These are phyloP conservation scores for Vigna unguiculata DNA, from an alignment of 306 rosid genomes.

Conservation along the genomic window DNA sequence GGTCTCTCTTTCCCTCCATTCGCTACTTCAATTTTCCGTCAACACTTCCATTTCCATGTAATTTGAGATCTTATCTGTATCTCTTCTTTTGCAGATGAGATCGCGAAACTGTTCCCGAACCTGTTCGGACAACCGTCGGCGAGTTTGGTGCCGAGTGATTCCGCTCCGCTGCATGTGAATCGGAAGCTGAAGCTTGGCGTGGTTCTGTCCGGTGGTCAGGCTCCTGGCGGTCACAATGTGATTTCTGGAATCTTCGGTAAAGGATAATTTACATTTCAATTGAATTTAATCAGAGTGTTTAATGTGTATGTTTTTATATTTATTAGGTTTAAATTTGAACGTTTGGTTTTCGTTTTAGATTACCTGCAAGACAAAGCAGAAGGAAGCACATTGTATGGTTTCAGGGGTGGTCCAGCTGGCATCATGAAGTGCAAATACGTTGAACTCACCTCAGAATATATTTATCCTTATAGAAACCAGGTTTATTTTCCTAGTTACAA, in stretches of 20 bases:
- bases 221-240: conserved; percentile 99
- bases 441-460: conserved; percentile 76
- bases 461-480: conserved; percentile 96
- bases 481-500: conserved; percentile 48
- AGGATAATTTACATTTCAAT: conserved; percentile 28
- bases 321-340: conserved; percentile 17
- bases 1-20: conserved; percentile 51
- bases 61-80: neutral
- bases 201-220: conserved; percentile 98
- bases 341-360: conserved; percentile 56
- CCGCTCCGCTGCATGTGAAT: conserved; percentile 37
- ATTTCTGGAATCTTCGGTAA: conserved; percentile 92
- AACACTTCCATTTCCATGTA: neutral
- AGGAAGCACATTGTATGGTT: conserved; percentile 92
- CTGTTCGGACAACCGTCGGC: conserved; percentile 91
- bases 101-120: conserved; percentile 82
- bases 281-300: neutral
- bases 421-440: conserved; percentile 91
- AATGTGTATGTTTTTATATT: neutral
- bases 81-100: conserved; percentile 66
- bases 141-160: conserved; percentile 59
- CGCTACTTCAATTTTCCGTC: conserved; percentile 30
- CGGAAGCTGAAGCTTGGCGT: conserved; percentile 87
- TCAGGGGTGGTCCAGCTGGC: conserved; percentile 98
- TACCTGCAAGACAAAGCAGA: conserved; percentile 84